phyloP scores from a whole-genome alignment of 352 stramenopile species.

The Pythium rhizo-oryzae region DNA sequence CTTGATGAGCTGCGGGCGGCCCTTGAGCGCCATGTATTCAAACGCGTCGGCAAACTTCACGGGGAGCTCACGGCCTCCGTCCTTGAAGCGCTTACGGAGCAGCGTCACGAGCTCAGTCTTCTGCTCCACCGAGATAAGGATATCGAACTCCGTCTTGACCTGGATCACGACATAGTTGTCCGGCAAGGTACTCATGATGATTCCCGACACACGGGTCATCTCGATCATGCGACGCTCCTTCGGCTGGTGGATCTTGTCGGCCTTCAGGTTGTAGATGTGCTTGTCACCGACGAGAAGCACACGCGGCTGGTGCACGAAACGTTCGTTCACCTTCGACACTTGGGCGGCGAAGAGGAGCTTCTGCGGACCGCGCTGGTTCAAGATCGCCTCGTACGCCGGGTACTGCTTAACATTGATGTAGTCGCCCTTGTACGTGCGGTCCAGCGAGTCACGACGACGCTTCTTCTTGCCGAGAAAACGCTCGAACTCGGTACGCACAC shows the following conservation, averaged over 20 bases:
- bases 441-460: constrained; percentile 76
- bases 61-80: constrained; percentile 53
- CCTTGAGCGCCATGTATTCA: constrained; percentile 74
- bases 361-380: constrained; percentile 59
- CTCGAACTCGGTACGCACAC: constrained; percentile 85
- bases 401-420: constrained; percentile 83
- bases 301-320: constrained; percentile 76
- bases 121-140: constrained; percentile 70
- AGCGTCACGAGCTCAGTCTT: constrained; percentile 84
- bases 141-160: constrained; percentile 73
- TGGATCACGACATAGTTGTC: constrained; percentile 84
- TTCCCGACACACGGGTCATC: constrained; percentile 51
- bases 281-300: constrained; percentile 77
- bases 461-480: constrained; percentile 87
- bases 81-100: constrained; percentile 67
- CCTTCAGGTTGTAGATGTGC: constrained; percentile 86
- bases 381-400: constrained; percentile 58
- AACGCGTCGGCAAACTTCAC: constrained; percentile 72
- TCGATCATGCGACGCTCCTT: constrained; percentile 81
- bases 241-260: constrained; percentile 80
- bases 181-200: constrained; percentile 76
- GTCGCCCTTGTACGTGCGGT: constrained; percentile 73
- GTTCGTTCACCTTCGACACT: constrained; percentile 85
- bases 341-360: constrained; percentile 73
- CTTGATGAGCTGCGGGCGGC: constrained; percentile 66